phyloP scores from a whole-genome alignment of 352 stramenopile species.

The Globisporangium abappressorium region DNA sequence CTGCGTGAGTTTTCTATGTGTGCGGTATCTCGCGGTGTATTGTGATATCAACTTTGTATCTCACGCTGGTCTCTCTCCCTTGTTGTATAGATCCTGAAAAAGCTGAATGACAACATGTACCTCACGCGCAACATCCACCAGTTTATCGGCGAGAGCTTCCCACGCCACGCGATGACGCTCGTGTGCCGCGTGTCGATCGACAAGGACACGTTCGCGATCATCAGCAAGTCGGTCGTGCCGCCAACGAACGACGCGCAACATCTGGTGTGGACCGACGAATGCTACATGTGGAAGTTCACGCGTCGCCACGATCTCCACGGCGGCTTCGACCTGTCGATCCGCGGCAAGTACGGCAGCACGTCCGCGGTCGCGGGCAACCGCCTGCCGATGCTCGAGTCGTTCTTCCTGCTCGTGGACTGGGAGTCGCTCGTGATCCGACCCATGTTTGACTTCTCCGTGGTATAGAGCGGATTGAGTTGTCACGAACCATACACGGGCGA shows the following conservation, averaged over 20 bases:
- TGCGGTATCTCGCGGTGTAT: neutral
- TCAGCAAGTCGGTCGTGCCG: conserved; percentile 79
- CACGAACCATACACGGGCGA: neutral
- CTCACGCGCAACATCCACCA: conserved; percentile 85
- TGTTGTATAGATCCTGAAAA: conserved; percentile 68
- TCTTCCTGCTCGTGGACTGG: conserved; percentile 84
- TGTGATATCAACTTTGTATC: no score
- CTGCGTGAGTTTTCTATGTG: conserved; percentile 50
- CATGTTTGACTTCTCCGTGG: conserved; percentile 66
- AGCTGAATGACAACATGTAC: conserved; percentile 85
- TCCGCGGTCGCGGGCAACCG: conserved; percentile 78
- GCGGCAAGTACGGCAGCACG: conserved; percentile 79
- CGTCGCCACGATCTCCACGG: conserved; percentile 45
- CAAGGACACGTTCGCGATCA: conserved; percentile 76
- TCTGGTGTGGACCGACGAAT: conserved; percentile 87
- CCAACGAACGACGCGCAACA: conserved; percentile 80
- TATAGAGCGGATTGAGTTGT: conserved; percentile 11
- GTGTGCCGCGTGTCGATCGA: conserved; percentile 83
- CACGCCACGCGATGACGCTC: conserved; percentile 78
- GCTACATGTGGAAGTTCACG: conserved; percentile 82
- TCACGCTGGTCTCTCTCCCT: neutral
- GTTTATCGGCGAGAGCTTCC: conserved; percentile 86
- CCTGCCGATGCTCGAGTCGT: conserved; percentile 83
- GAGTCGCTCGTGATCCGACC: conserved; percentile 78
- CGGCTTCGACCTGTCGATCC: conserved; percentile 74